A percentile compares a stretch with the other conserved stretches of the same genome.
These are phyloP conservation scores for Boletus sp. DNA, from an alignment of 1,284 basidiomycete genomes.

Conservation along the genomic window DNA sequence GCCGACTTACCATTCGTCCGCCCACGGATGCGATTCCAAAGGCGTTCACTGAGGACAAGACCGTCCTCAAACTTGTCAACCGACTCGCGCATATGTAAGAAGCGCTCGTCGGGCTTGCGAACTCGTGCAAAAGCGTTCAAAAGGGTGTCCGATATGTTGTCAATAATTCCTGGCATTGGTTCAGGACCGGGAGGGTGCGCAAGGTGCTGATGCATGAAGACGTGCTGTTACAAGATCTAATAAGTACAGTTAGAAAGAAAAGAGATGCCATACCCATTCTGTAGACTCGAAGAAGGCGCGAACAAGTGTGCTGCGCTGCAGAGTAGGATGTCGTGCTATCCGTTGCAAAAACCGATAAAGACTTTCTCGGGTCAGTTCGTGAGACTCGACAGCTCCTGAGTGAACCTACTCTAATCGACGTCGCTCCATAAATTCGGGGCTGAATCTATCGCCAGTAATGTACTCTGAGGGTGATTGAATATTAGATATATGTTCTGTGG, in stretches of 20 bases:
- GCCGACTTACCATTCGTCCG: slow-evolving; percentile 78
- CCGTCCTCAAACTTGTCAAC: slow-evolving; percentile 97
- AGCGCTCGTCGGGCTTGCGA: slow-evolving; percentile 94
- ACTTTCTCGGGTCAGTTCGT: slow-evolving; percentile 41
- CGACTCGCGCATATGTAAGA: slow-evolving; percentile 84
- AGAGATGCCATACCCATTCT: slow-evolving; percentile 77
- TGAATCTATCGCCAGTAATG: slow-evolving; percentile 95
- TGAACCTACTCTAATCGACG: slow-evolving; percentile 74
- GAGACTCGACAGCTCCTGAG: slow-evolving; percentile 3
- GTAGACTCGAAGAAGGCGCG: slow-evolving; percentile 92
- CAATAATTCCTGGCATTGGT: slow-evolving; percentile 76
- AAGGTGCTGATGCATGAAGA: slow-evolving; percentile 92
- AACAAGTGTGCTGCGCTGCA: slow-evolving; percentile 88
- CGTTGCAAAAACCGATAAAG: slow-evolving; percentile 92
- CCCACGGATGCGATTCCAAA: slow-evolving; percentile 71
- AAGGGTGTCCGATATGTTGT: slow-evolving; percentile 93
- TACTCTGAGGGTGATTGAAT: slow-evolving; percentile 62
- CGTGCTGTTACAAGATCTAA: slow-evolving; percentile 54
- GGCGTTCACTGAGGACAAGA: slow-evolving; percentile 72
- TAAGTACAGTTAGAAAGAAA: slow-evolving; percentile 6
- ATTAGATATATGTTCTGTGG: slow-evolving; percentile 1
- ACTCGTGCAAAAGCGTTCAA: slow-evolving; percentile 94
- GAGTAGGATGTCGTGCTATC: slow-evolving; percentile 85
- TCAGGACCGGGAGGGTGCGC: slow-evolving; percentile 85
- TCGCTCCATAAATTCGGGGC: slow-evolving; percentile 93